Evolutionary conservation across 1,139 yeast species (phyloP).

Genomic region (Yamadazyma trypodendri): DNA sequence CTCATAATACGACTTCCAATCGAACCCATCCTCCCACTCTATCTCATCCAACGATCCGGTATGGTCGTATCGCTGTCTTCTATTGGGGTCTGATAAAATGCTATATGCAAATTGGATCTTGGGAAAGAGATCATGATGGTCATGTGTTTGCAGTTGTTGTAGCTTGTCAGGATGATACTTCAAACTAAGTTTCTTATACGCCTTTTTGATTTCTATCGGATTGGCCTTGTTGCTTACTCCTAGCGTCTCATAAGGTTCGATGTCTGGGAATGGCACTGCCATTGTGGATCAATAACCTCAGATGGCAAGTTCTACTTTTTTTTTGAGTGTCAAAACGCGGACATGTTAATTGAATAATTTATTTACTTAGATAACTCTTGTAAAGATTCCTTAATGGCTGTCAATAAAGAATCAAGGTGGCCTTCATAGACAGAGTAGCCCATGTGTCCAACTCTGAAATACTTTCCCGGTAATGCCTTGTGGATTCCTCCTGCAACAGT

Average conservation of each 20-base stretch:
- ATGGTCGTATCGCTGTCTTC: constrained; percentile 59
- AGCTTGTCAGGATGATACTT: constrained; percentile 79
- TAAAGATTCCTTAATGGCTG: constrained; percentile 38
- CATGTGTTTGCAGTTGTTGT: constrained; percentile 28
- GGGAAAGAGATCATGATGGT: constrained; percentile 49
- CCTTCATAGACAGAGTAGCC: constrained; percentile 56
- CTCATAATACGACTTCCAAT: constrained; percentile 68
- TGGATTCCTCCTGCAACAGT: constrained; percentile 91
- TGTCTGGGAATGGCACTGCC: constrained; percentile 50
- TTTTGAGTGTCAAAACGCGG: not conserved
- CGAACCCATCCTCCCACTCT: constrained; percentile 38
- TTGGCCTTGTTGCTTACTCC: constrained; percentile 41
- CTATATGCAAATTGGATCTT: constrained; percentile 74
- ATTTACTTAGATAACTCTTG: constrained; percentile 24
- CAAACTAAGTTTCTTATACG: constrained; percentile 71
- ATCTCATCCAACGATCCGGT: constrained; percentile 65
- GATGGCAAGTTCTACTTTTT: not conserved
- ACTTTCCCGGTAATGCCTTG: constrained; percentile 74
- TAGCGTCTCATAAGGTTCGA: constrained; percentile 68
- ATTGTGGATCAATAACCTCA: constrained; percentile 13
- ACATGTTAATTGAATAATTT: not conserved
- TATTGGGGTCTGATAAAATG: constrained; percentile 58
- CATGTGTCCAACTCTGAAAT: constrained; percentile 96
- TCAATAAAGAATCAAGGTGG: constrained; percentile 36
- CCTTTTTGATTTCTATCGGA: constrained; percentile 60